Evolutionary conservation across 441 rosid genomes (phyloP), one percentile per base, ranked within the genome.

Genomic region (Geranium incanum): DNA sequence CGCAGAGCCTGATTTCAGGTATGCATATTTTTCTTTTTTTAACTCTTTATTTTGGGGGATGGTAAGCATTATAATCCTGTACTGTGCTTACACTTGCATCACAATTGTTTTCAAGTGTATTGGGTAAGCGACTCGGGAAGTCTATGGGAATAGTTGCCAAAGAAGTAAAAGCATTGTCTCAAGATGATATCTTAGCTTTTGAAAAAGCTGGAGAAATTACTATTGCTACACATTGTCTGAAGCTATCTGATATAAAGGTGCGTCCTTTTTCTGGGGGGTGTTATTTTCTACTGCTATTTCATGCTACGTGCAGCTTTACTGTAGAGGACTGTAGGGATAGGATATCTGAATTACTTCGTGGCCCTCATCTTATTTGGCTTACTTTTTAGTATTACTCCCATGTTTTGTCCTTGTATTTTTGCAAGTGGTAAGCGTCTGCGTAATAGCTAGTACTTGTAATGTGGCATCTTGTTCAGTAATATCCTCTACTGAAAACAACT

Each of bases 1-100:
- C 11, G 98, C 98, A 11, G 99, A 93, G 81, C 99, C 98, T 16
- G 98, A 95, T 76, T 95, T 93, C 73, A 93, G 98, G 99, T 89
- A 77, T 70, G 83, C 37, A 43, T 79, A 43, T 50, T 78, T 36
- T 68, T 67, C 38, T 73, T 67, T 55, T 63, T 64, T 21, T 11
- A 62, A 11, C 18, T 36, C 64, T 52, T 21, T 21, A n/a, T 50
- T 50, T 50, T 19, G 66, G 36, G 36, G 33, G 33, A 28, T 28
- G 66, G 9, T n/a, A 11, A 55, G 59, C 19, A 68, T 5, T 21
- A 33, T 36, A 23, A 28, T 72, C 21, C 7, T 39, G 41, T 41
- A 52, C 60, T 15, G 67, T 45, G n/a, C 65, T 74, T 69, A 13
- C 45, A 33, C 19, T 72, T 38, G 65, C 62, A 16, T 72, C 70